Evolutionary conservation across 2,329 filamentous ascomycete genomes (phyloP).

Genomic region (Colletotrichum australisinense): DNA sequence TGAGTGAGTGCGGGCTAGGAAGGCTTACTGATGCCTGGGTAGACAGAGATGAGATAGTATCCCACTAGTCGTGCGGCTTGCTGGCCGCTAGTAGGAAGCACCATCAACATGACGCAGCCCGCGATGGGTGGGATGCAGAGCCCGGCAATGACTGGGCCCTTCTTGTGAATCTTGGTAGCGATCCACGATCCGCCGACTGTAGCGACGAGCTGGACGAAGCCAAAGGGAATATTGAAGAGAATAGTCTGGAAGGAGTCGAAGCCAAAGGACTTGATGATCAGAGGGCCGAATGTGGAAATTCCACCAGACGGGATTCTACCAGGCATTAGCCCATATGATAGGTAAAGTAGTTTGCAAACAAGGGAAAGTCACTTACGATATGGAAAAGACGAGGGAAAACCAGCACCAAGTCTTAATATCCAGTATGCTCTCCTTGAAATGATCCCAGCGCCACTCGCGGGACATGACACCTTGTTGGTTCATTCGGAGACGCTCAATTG

Average conservation of each 20-base stretch:
- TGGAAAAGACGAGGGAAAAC: conserved; percentile 59
- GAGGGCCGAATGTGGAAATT: conserved; percentile 67
- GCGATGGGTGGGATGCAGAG: conserved; percentile 68
- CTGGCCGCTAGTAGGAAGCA: conserved; percentile 57
- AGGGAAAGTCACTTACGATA: conserved; percentile 54
- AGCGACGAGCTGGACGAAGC: conserved; percentile 68
- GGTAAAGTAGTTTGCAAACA: neutral
- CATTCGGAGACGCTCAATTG: conserved; percentile 65
- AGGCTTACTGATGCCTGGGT: conserved; percentile 56
- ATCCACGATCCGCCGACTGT: conserved; percentile 69
- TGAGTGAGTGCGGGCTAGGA: neutral
- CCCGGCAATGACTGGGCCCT: conserved; percentile 64
- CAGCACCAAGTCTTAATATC: conserved; percentile 57
- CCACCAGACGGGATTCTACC: conserved; percentile 63
- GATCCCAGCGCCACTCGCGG: conserved; percentile 53
- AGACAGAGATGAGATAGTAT: conserved; percentile 70
- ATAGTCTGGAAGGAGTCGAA: conserved; percentile 67
- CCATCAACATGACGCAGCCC: conserved; percentile 65
- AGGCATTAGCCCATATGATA: neutral
- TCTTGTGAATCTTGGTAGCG: conserved; percentile 64
- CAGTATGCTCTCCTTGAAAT: conserved; percentile 50
- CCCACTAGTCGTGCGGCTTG: conserved; percentile 64
- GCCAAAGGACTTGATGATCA: conserved; percentile 69
- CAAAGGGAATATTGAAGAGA: conserved; percentile 71
- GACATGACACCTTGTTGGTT: conserved; percentile 59